Evolutionary conservation across 2,329 filamentous ascomycete genomes (phyloP), one percentile per base, ranked within the genome.

Genomic region (Nakataea oryzae): DNA sequence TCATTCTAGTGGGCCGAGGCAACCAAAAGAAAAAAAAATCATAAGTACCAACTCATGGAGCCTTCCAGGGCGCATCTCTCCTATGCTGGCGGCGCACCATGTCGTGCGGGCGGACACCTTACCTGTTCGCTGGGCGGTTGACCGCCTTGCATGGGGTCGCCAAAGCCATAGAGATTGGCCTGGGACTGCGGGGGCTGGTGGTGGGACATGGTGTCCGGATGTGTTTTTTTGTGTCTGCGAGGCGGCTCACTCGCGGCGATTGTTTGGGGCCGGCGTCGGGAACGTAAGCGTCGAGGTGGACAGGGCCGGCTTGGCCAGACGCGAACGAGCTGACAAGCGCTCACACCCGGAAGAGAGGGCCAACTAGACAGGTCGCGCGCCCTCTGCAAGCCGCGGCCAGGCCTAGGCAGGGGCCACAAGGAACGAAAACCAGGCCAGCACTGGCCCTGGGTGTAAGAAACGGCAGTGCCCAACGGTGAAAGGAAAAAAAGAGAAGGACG

Each of bases 171-270:
- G 14, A 61, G 30, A 26, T 26, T 29, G 29, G 50, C 47, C 29
- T 47, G 59, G 57, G 61, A 62, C 58, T 62, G 63, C 29, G 62
- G 65, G 57, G 62, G 63, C 60, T 58, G 63, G 9, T 63, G 64
- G 55, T 66, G 65, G 63, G 65, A 65, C 65, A 66, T 66, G 54
- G 32, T 55, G 21, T 11, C 58, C 34, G 34, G 34, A n/a, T 7
- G 6, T 24, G 21, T 24, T 8, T 24, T 8, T 50, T n/a, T 9
- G 6, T 9, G 7, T 50, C 21, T 50, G 41, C 11, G 41, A 50
- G 41, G 6, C 11, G 21, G 21, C 41, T 50, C 41, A n/a, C 21
- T 50, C 21, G 21, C 41, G 41, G 11, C 41, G 21, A 9, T 50
- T 50, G 41, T 50, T 8, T 17, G 41, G 41, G 21, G 41, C 9